These are phyloP conservation scores for Akebia trifoliata DNA, from an alignment of 164 flowering plant species.

Conservation along the genomic window DNA sequence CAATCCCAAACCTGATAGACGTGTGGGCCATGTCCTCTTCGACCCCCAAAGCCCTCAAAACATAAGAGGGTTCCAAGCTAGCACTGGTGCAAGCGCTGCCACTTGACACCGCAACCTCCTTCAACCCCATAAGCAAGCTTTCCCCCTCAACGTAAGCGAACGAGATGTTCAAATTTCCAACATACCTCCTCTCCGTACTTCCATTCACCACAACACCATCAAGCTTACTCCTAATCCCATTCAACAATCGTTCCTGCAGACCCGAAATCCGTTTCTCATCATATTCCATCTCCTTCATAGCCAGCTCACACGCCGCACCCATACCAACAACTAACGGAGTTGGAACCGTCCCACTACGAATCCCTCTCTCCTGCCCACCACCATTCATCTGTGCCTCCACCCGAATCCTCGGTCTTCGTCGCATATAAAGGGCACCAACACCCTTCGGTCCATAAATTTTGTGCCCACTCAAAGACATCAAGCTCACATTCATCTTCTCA, in stretches of 20 bases:
- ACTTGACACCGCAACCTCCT: slow-evolving; percentile 95
- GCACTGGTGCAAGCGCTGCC: slow-evolving; percentile 98
- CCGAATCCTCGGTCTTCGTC: slow-evolving; percentile 75
- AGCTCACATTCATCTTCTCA: slow-evolving; percentile 71
- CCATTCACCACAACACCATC: slow-evolving; percentile 93
- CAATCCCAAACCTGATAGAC: slow-evolving; percentile 92
- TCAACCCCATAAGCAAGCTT: slow-evolving; percentile 93
- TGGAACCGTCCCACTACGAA: slow-evolving; percentile 92
- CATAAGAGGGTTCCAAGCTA: slow-evolving; percentile 93
- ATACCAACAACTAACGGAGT: slow-evolving; percentile 90
- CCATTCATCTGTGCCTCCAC: slow-evolving; percentile 96
- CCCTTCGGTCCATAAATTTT: slow-evolving; percentile 96
- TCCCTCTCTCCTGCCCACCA: slow-evolving; percentile 94
- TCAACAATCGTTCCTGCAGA: slow-evolving; percentile 65
- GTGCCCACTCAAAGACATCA: slow-evolving; percentile 92
- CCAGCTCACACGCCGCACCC: slow-evolving; percentile 90
- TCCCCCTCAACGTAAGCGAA: slow-evolving; percentile 97
- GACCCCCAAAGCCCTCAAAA: slow-evolving; percentile 90
- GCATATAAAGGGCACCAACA: slow-evolving; percentile 79
- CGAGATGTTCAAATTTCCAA: slow-evolving; percentile 85
- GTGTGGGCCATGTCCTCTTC: slow-evolving; percentile 99
- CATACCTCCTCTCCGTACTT: slow-evolving; percentile 67
- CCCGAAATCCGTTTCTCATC: slow-evolving; percentile 52
- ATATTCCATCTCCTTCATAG: slow-evolving; percentile 81
- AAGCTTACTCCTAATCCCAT: slow-evolving; percentile 57